These are phyloP conservation scores for Coemansia aciculifera DNA, from an alignment of 192 early-diverging fungal genomes.

Conservation along the genomic window DNA sequence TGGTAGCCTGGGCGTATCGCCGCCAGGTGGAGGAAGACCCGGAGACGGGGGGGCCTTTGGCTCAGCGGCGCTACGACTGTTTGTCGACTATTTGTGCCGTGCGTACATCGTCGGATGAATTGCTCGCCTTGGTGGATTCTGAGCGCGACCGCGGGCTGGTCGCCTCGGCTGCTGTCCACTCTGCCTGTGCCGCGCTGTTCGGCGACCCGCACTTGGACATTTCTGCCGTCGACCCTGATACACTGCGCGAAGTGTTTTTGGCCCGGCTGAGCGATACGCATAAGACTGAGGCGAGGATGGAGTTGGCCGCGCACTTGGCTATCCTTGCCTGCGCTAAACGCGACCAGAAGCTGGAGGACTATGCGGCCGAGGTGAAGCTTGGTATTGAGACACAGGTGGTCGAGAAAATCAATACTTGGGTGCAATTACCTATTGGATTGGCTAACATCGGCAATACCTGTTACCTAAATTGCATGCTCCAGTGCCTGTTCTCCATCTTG, in stretches of 20 bases:
- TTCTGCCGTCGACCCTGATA: constrained; percentile 25
- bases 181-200: constrained; percentile 51
- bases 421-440: constrained; percentile 67
- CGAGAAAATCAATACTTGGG: constrained; percentile 25
- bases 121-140: constrained; percentile 52
- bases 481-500: constrained; percentile 70
- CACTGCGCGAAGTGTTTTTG: constrained; percentile 40
- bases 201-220: constrained; percentile 48
- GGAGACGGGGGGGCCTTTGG: constrained; percentile 16
- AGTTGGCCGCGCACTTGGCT: constrained; percentile 29
- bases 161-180: constrained; percentile 35
- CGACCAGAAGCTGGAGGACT: constrained; percentile 22
- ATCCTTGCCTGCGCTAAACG: constrained; percentile 28
- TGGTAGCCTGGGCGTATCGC: constrained; percentile 59
- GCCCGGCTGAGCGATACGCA: constrained; percentile 19
- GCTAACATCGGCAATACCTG: constrained; percentile 87
- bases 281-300: constrained; percentile 33
- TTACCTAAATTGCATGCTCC: constrained; percentile 83
- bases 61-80: constrained; percentile 49
- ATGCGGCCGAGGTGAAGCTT: constrained; percentile 22
- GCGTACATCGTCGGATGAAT: constrained; percentile 22
- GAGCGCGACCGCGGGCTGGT: constrained; percentile 60
- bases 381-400: not conserved
- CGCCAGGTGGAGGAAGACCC: constrained; percentile 53
- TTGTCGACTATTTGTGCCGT: constrained; percentile 43